A percentile compares a stretch with the other conserved stretches of the same genome.
Conservation (phyloP, 345 rosid genomes). For the Acer saccharum region DNA sequence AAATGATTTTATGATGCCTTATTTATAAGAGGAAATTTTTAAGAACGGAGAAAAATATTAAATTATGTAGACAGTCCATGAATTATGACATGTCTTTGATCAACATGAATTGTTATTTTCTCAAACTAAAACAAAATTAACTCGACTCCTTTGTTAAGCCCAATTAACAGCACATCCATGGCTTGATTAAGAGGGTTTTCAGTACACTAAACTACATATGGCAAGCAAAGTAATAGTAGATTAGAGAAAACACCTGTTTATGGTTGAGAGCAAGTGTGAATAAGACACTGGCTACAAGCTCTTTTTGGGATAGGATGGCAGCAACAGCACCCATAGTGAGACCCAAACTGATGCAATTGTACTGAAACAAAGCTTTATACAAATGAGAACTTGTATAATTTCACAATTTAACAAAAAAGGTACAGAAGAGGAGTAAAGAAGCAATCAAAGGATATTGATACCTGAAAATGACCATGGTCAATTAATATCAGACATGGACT, state of each 20-base stretch:
- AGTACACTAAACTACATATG: background rate
- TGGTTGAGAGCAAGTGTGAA: conserved; percentile 91
- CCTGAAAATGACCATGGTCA: conserved; percentile 99
- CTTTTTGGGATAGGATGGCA: conserved; percentile 65
- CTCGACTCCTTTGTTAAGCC: background rate
- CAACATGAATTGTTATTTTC: background rate
- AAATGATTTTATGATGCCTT: background rate
- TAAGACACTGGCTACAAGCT: conserved; percentile 60
- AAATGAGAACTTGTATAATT: conserved; percentile 22
- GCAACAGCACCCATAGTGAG: conserved; percentile 78
- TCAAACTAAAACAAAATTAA: background rate
- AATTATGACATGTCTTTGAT: background rate
- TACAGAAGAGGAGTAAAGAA: background rate
- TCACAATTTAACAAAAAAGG: background rate
- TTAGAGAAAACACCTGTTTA: conserved; percentile 67
- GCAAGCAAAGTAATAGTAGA: background rate
- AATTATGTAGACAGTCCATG: background rate
- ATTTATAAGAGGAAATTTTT: background rate
- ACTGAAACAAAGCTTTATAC: conserved; percentile 50
- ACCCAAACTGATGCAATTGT: conserved; percentile 95
- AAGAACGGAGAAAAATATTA: background rate
- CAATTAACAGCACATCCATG: background rate
- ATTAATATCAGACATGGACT: conserved; percentile 85
- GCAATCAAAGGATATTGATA: conserved; percentile 23
- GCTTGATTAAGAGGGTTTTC: background rate